Evolutionary conservation across 805 yeast genomes (phyloP), one percentile per base, ranked within the genome.

Genomic region (Debaryomyces maramus): DNA sequence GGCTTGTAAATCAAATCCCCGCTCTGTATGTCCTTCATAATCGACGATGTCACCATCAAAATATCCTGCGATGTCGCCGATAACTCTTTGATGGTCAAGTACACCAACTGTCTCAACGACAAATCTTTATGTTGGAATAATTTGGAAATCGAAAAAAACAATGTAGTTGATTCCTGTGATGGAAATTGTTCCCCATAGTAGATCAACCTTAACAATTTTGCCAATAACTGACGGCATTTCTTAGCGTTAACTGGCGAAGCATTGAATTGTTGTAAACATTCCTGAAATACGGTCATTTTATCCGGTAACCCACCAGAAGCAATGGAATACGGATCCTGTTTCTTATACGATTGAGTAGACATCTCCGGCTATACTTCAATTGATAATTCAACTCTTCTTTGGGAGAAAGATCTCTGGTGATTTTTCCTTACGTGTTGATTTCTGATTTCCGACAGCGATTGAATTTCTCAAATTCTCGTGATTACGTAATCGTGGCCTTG

Each of bases 281-380:
- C 96, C 67, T 93, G 99, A 64, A 85, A 91, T 47, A 93, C 90
- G 8, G 97, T 84, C 98, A 93, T 93, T 67, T 90, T 90, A 67
- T 93, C 98, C 41, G 96, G 95, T 52, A 78, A 63, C 23, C 74
- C 70, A 41, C 83, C 81, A 36, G 84, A 72, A 15, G 53, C 45
- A 50, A 77, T 87, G 40, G 78, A 60, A 40, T 58, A 60, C 60
- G 85, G 88, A 58, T 89, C 97, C 65, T 77, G 80, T 70, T 87
- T 86, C 71, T 88, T 89, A 67, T 87, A 88, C 32, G 85, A 73
- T 50, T 73, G 81, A 27, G 95, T 81, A 33, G 97, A 88, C 97
- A 88, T 88, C 24, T 24, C 28, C 28, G 32, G 5, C 42, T 16
- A 14, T n/a, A 17, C 20, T 29, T 15, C 32, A 15, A 29, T 16